A percentile compares a stretch with the other conserved stretches of the same genome.
phyloP scores from a whole-genome alignment of 2,329 filamentous ascomycete genomes.

The Hymenoscyphus occultus region DNA sequence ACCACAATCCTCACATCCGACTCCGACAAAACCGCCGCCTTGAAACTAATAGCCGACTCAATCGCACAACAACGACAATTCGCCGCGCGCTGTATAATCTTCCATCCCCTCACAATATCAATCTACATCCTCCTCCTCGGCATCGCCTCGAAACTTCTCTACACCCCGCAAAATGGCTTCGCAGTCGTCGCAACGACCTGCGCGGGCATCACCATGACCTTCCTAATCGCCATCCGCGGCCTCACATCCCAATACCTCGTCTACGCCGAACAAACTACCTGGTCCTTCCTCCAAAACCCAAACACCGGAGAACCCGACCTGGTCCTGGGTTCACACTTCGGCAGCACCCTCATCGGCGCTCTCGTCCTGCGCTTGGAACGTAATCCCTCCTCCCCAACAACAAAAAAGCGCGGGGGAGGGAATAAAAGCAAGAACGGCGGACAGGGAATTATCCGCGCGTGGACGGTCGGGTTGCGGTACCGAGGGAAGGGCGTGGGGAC shows the following conservation, averaged over 20 bases:
- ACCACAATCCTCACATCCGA: constrained; percentile 55
- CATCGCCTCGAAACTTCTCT: constrained; percentile 42
- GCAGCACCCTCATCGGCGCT: constrained; percentile 66
- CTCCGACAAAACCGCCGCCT: constrained; percentile 62
- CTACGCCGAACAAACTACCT: constrained; percentile 32
- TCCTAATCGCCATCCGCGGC: constrained; percentile 60
- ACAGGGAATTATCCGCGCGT: constrained; percentile 72
- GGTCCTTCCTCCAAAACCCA: constrained; percentile 28
- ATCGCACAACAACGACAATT: constrained; percentile 77
- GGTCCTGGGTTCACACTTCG: constrained; percentile 64
- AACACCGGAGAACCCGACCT: constrained; percentile 47
- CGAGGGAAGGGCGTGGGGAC: constrained; percentile 69
- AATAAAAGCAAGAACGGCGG: constrained; percentile 49
- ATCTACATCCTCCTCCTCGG: constrained; percentile 46
- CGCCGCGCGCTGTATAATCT: constrained; percentile 60
- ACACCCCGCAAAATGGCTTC: constrained; percentile 46
- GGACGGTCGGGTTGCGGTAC: constrained; percentile 72
- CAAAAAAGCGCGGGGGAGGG: constrained; percentile 24
- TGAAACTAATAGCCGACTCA: constrained; percentile 75
- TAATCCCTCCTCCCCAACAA: constrained; percentile 8
- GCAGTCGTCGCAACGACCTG: constrained; percentile 56
- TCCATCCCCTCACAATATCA: constrained; percentile 56
- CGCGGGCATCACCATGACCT: constrained; percentile 60
- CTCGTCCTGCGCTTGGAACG: constrained; percentile 65
- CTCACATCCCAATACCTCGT: constrained; percentile 55